phyloP scores from a whole-genome alignment of 345 rosid species.

The Corchorus capsularis region DNA sequence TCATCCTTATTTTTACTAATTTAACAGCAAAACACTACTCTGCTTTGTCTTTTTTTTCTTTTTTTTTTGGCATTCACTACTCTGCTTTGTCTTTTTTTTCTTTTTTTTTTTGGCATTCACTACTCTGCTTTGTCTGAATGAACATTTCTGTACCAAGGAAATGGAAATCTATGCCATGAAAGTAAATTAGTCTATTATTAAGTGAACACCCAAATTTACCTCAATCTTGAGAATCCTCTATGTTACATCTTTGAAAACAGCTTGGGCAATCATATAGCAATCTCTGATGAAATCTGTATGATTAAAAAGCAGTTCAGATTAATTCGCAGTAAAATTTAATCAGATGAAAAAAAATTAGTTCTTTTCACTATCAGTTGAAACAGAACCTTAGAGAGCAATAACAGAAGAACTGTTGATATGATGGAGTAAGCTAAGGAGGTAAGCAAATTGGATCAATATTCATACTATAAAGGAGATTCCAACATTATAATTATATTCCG shows the following conservation, averaged over 20 bases:
- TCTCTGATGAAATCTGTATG: neutral
- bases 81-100: neutral
- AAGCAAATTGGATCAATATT: neutral
- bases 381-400: no score
- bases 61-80: no score
- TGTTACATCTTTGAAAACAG: neutral
- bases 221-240: neutral
- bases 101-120: no score
- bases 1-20: neutral
- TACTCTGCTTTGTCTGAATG: neutral
- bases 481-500: no score
- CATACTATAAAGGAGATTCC: no score
- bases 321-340: neutral
- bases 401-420: no score
- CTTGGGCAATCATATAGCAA: neutral
- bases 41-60: neutral
- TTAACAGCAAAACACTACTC: neutral
- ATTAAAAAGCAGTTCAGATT: neutral
- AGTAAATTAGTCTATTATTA: neutral
- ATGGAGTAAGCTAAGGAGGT: no score
- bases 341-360: no score
- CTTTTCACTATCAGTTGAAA: no score
- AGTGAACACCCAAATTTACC: neutral
- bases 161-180: neutral
- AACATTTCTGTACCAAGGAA: constrained; percentile 15